Evolutionary conservation across 768 basidiomycete genomes (phyloP), one percentile per base, ranked within the genome.

Genomic region (Lactarius quietus): DNA sequence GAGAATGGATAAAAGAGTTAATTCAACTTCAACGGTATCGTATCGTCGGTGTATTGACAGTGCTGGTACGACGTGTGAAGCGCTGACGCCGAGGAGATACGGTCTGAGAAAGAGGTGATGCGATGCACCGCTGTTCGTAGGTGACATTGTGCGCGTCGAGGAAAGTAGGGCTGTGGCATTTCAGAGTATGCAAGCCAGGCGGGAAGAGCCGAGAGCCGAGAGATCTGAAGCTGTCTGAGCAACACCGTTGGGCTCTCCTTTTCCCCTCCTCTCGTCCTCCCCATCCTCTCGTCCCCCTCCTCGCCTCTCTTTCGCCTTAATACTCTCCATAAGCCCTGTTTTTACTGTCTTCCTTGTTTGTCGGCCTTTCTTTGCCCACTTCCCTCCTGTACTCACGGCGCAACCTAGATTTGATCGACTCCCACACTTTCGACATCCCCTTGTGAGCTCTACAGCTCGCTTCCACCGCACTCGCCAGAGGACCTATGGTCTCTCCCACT

Each of bases 401-500:
- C 29, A 58, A 61, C 23, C 39, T 38, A 66, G 63, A 56, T 66
- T 67, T 53, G 36, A 64, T 59, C 53, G 43, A 45, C 59, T 55
- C 64, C 48, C 63, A 59, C 66, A 61, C 64, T 38, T 43, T 38
- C 64, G 23, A 65, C 35, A n/a, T 56, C 75, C 75, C 75, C 69
- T 61, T 48, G 31, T 41, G 48, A 38, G 65, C 54, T 63, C 43
- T 36, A 62, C 55, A 63, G 64, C 58, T 65, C 64, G 29, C 58
- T 53, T 60, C 54, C 28, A 28, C 35, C 72, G 70, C 77, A 74
- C 68, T 75, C 71, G 55, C 71, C 45, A 57, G 54, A 57, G 57
- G 60, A 62, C 62, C 68, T 43, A 75, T 76, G 76, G 73, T 75
- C 57, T 71, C 76, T 39, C 66, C 74, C 43, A 66, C 74, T 35